These are phyloP conservation scores for button mushroom (Agaricus bisporus) DNA, from an alignment of 768 basidiomycete genomes.

Conservation along the genomic window DNA sequence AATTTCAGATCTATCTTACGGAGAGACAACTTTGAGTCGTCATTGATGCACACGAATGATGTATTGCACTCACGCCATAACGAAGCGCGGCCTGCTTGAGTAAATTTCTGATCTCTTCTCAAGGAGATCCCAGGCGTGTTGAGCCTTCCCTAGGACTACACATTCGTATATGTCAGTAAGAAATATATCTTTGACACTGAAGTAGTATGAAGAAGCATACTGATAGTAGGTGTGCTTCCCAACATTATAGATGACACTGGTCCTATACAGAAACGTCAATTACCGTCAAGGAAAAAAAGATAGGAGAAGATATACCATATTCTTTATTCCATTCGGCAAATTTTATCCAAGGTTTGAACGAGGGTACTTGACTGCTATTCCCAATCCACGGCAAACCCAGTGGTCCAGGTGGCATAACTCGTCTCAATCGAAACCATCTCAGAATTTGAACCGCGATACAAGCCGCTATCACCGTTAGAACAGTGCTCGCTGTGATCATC, in stretches of 20 bases:
- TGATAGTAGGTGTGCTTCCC: slow-evolving; percentile 35
- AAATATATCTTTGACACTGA: background rate
- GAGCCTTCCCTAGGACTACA: slow-evolving; percentile 21
- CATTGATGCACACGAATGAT: background rate
- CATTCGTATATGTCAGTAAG: background rate
- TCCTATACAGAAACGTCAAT: slow-evolving; percentile 20
- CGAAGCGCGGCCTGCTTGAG: slow-evolving; percentile 25
- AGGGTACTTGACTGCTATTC: slow-evolving; percentile 39
- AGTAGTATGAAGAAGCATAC: slow-evolving; percentile 16
- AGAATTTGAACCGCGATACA: slow-evolving; percentile 18
- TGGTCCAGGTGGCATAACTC: slow-evolving; percentile 40
- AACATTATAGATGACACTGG: slow-evolving; percentile 35
- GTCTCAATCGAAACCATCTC: slow-evolving; percentile 25
- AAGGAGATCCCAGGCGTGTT: slow-evolving; percentile 25
- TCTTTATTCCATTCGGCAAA: slow-evolving; percentile 40
- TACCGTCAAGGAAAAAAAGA: background rate
- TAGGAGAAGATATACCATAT: slow-evolving; percentile 30
- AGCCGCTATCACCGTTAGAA: slow-evolving; percentile 8
- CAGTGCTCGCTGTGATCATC: background rate
- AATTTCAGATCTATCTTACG: slow-evolving; percentile 32
- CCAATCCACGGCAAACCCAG: slow-evolving; percentile 38
- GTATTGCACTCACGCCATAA: slow-evolving; percentile 19
- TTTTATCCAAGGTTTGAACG: slow-evolving; percentile 40
- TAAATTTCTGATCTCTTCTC: slow-evolving; percentile 27
- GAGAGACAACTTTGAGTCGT: background rate